Evolutionary conservation across 2,329 filamentous ascomycete genomes (phyloP), one percentile per base, ranked within the genome.

Genomic region (Chrysoporthe cubensis): DNA sequence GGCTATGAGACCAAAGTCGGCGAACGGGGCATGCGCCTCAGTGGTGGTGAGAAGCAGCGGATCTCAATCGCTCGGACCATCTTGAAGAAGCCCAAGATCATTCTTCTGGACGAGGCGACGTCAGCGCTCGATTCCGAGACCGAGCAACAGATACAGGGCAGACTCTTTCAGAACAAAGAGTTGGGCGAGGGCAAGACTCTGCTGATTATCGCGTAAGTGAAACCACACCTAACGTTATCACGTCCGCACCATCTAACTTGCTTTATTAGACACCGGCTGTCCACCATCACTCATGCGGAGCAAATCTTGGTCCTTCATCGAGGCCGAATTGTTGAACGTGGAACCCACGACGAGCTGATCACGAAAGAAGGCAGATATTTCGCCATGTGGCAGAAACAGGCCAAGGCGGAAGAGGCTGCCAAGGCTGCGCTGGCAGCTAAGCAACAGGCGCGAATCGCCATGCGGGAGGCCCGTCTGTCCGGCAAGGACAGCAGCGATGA

Each of bases 351-450:
- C 18, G 89, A 95, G 73, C 84, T 97, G 3, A 82, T 97, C 5
- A 83, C 84, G 2, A 81, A 86, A 60, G 88, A 88, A 42, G 93
- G 92, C 14, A 88, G 89, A 69, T 97, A 97, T 75, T 87, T 88
- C 13, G 90, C 89, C 69, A 94, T 97, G 88, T 97, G 94, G 94
- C 88, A 90, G 71, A 95, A 94, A 79, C 94, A 97, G 78, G 94
- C 92, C 71, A 87, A 90, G 69, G 91, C 92, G 1, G 91, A 94
- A 76, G 86, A 86, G 71, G 91, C 91, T 6, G 87, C 87, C 3
- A 85, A 87, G 66, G 85, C 89, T 74, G 88, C 87, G 44, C 79
- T 80, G 43, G 75, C 78, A 61, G 81, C 81, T 7, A 81, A 76
- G 37, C 73, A 73, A 60, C 81, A 80, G 66, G 80, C 80, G 16